These are phyloP conservation scores for Capsella bursapastoris DNA, from an alignment of 345 rosid species.

Conservation along the genomic window DNA sequence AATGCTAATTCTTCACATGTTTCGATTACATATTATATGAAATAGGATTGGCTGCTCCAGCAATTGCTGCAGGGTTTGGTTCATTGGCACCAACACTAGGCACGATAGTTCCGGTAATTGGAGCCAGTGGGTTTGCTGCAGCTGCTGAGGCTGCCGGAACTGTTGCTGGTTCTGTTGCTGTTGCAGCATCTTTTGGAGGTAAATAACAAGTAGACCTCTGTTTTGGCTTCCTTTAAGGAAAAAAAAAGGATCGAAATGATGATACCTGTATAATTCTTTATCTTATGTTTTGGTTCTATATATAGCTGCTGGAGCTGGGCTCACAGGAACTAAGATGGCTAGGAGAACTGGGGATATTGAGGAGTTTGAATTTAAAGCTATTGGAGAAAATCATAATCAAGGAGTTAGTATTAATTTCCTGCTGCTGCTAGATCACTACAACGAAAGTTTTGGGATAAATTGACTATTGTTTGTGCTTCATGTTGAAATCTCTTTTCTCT, in stretches of 20 bases:
- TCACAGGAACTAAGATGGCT: slow-evolving; percentile 92
- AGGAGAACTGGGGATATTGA: slow-evolving; percentile 81
- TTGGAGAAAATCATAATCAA: slow-evolving; percentile 86
- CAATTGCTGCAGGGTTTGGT: slow-evolving; percentile 94
- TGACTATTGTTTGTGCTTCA: not conserved
- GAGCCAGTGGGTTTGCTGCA: slow-evolving; percentile 98
- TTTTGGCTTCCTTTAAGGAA: slow-evolving; percentile 4
- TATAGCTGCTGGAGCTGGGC: slow-evolving; percentile 99
- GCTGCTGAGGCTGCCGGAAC: slow-evolving; percentile 97
- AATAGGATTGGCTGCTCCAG: slow-evolving; percentile 97
- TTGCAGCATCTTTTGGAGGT: slow-evolving; percentile 99
- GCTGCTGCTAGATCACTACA: slow-evolving; percentile 2
- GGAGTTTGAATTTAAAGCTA: slow-evolving; percentile 87
- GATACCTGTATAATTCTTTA: slow-evolving; percentile 1
- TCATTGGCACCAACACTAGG: slow-evolving; percentile 96
- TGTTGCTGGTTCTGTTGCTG: slow-evolving; percentile 96
- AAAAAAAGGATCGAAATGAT: not conserved
- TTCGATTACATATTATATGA: slow-evolving; percentile 12
- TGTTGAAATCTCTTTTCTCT: slow-evolving; percentile 19
- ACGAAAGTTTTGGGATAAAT: not conserved
- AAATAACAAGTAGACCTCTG: slow-evolving; percentile 16
- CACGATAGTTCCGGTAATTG: slow-evolving; percentile 84
- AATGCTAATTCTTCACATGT: not conserved
- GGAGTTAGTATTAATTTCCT: slow-evolving; percentile 39
- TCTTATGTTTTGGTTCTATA: slow-evolving; percentile 9